Evolutionary conservation across 192 early-diverging fungal genomes (phyloP), one percentile per base, ranked within the genome.

Genomic region (Coemansia sp.): DNA sequence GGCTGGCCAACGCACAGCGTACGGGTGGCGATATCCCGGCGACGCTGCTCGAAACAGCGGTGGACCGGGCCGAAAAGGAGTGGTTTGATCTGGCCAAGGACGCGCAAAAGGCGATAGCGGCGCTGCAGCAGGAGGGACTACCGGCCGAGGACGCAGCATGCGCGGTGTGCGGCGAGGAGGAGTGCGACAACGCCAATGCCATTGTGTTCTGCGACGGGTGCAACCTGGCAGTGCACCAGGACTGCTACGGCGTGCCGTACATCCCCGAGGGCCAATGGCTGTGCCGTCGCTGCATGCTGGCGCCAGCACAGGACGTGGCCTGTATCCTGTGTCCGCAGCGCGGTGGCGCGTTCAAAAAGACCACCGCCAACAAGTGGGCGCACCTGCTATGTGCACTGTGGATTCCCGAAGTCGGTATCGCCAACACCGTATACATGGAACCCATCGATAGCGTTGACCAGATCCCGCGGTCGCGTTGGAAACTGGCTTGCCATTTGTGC

Each of bases 131-230:
- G 48, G 78, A 74, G 49, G 60, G 60, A 33, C 56, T 84, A 43
- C 80, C 82, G 14, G 81, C 82, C 2, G 92, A 94, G 30, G 95
- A 99, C 53, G 82, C 85, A 0, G 80, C 82, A 5, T 99, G 97
- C 53, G 89, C 89, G 2, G 87, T 99, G 15, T 99, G 97, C 72
- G 93, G 95, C 53, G 93, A 97, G 55, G 90, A 92, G n/a, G 97
- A 99, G 77, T 89, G 91, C 71, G 97, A 99, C 75, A 99, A 99
- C 65, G 87, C 88, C 63, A 99, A 99, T 60, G 95, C 93, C 0
- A 99, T 99, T 43, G 97, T 99, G 5, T 99, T 96, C 58, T 99
- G 97, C 78, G 97, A 99, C 71, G 97, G 97, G 0, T 99, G 97
- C 67, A 95, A 99, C 64, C 65, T 99, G 42, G 95, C 95, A 2